Conservation (phyloP, 1,139 yeast genomes). For the Geotrichum restrictum region DNA sequence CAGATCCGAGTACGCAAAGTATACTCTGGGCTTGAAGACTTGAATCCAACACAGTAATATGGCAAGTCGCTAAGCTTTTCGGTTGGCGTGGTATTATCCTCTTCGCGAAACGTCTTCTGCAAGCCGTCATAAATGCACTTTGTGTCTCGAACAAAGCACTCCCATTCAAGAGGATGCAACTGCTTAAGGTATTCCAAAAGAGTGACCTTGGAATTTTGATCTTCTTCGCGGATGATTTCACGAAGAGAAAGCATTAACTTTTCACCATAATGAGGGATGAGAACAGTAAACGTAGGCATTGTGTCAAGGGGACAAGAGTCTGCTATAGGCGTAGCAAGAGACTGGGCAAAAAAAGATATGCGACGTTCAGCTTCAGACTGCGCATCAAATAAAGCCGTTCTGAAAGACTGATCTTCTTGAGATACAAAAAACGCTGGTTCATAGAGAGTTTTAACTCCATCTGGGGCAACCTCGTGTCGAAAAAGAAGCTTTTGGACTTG, state of each 20-base stretch:
- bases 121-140: conserved; percentile 25
- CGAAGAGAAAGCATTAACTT: conserved; percentile 60
- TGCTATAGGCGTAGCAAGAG: conserved; percentile 71
- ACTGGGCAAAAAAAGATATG: conserved; percentile 83
- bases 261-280: conserved; percentile 82
- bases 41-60: conserved; percentile 66
- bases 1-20: conserved; percentile 69
- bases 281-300: conserved; percentile 80
- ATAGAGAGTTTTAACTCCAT: conserved; percentile 33
- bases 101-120: conserved; percentile 21
- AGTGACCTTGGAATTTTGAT: conserved; percentile 56
- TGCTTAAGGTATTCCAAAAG: conserved; percentile 70
- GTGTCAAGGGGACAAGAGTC: conserved; percentile 66
- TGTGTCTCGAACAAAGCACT: conserved; percentile 59
- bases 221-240: conserved; percentile 65
- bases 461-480: conserved; percentile 45
- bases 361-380: conserved; percentile 78
- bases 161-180: conserved; percentile 72
- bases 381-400: conserved; percentile 45
- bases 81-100: conserved; percentile 18
- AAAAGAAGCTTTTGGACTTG: conserved; percentile 55
- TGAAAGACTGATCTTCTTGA: conserved; percentile 59
- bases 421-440: conserved; percentile 69
- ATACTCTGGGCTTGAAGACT: conserved; percentile 56
- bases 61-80: conserved; percentile 51